A percentile compares a stretch with the other conserved stretches of the same genome.
Conservation (phyloP, 192 early-diverging fungal species). For the Mortierella hygrophila region DNA sequence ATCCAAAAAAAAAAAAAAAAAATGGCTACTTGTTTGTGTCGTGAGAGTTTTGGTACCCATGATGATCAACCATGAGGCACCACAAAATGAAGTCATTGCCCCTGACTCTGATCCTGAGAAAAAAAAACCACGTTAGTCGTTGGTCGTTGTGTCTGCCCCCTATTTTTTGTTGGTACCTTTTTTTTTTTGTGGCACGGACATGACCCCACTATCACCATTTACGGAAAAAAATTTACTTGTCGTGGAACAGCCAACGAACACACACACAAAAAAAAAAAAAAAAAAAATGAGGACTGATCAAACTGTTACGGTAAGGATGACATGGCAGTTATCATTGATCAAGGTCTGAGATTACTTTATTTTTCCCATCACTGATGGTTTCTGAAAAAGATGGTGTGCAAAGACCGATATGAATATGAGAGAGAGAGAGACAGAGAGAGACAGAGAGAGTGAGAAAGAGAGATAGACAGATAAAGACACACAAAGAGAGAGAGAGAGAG, state of each 20-base stretch:
- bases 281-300: background rate
- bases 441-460: no score
- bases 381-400: background rate
- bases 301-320: background rate
- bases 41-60: no score
- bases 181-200: background rate
- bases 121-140: no score
- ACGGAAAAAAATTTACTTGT: background rate
- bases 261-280: background rate
- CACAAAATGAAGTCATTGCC: no score
- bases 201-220: background rate
- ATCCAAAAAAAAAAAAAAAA: conserved; percentile 7
- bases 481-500: no score
- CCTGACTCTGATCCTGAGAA: no score
- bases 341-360: background rate
- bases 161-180: background rate
- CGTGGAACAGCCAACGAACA: background rate
- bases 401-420: no score
- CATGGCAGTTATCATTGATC: background rate
- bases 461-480: no score
- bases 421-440: no score
- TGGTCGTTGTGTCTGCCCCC: no score
- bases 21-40: no score
- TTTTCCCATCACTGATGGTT: background rate
- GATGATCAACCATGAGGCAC: no score